These are phyloP conservation scores for Limonomyces culmigenus DNA, from an alignment of 1,284 basidiomycete species.

Conservation along the genomic window DNA sequence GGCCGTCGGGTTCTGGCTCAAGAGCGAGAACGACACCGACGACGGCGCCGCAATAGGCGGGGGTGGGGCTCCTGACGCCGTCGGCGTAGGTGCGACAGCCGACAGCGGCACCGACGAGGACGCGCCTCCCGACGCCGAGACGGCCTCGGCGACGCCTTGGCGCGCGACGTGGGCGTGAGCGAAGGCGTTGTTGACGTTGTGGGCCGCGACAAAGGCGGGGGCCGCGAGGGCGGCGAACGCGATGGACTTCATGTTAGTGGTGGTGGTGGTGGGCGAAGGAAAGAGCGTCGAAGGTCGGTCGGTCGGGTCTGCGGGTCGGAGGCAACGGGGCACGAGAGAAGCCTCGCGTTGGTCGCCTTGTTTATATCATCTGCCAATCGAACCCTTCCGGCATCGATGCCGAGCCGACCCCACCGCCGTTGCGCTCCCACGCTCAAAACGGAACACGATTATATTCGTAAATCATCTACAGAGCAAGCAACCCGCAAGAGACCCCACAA, in stretches of 20 bases:
- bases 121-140: constrained; percentile 4
- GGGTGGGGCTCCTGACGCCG: constrained; percentile 7
- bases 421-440: no score
- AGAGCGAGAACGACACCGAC: constrained; percentile 20
- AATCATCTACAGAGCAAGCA: no score
- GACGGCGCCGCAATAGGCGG: constrained; percentile 8
- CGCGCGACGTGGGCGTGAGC: constrained; percentile 13
- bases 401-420: no score
- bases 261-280: not conserved
- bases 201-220: constrained; percentile 12
- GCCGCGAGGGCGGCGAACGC: no score
- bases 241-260: constrained; percentile 8
- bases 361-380: no score
- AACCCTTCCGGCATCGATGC: no score
- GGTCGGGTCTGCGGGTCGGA: no score
- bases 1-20: constrained; percentile 42
- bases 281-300: constrained; percentile 1
- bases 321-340: no score
- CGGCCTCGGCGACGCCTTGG: constrained; percentile 14
- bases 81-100: constrained; percentile 6
- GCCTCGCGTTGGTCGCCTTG: no score
- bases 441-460: no score
- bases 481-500: no score
- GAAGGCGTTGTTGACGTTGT: constrained; percentile 14
- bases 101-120: constrained; percentile 6